Evolutionary conservation across 179 eudicot species (phyloP), one percentile per base, ranked within the genome.

Genomic region (Heliamphora ciliata): DNA sequence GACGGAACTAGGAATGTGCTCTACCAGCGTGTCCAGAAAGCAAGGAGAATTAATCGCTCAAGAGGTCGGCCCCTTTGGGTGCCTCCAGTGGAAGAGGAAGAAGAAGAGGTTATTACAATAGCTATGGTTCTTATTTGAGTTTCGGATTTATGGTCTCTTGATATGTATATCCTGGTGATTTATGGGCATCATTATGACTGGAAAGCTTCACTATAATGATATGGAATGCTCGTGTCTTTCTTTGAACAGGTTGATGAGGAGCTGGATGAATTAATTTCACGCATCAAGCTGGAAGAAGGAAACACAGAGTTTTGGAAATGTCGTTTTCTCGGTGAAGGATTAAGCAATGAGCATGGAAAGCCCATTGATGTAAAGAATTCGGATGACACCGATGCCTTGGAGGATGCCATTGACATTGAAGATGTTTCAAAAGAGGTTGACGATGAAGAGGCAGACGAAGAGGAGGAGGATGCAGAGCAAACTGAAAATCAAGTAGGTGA

Each of bases 1-100:
- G 99, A 96, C 92, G 99, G 99, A 83, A 96, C 91, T 71, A 88
- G 98, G 82, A 94, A 92, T 87, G 94, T 96, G 50, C 98, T 96
- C 74, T 96, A 96, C 84, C 99, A 96, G 83, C 97, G 99, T 46
- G 98, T 96, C 50, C 99, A 96, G 78, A 96, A 96, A 84, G 98
- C 99, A 77, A 91, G 99, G 86, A 91, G 99, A 89, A 94, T 96
- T 85, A 96, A 96, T 82, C 89, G 95, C 77, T 96, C 99, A 77
- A 97, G 95, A 84, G 97, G 98, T 68, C 95, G 96, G 73, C 99
- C 99, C 71, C 91, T 96, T 77, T 96, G 99, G 99, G 91, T 96
- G 86, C 98, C 97, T 80, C 98, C 97, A 60, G 93, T 96, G 76
- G 96, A 91, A 87, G 93, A 91, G 88, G 97, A 91, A 85, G 97